These are phyloP conservation scores for Coccomyxa subellipsoidea DNA, from an alignment of 163 green algal genomes.

Conservation along the genomic window DNA sequence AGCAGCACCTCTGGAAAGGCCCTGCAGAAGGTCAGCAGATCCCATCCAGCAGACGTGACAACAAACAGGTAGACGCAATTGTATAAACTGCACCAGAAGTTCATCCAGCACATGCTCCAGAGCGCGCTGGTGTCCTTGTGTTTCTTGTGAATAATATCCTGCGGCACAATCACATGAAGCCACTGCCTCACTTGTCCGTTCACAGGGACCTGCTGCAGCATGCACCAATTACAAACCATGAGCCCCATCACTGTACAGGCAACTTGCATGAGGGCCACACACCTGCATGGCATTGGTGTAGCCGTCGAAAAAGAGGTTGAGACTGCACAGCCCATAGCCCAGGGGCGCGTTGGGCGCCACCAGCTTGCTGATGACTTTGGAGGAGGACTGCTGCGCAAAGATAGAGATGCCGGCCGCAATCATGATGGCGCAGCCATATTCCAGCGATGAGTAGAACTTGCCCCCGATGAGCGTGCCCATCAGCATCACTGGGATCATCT, in stretches of 20 bases:
- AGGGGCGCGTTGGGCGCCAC: constrained; percentile 79
- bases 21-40: constrained; percentile 66
- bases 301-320: constrained; percentile 88
- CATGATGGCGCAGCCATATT: constrained; percentile 87
- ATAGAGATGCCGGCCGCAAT: constrained; percentile 76
- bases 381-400: constrained; percentile 69
- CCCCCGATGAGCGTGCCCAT: constrained; percentile 85
- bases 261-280: background rate
- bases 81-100: constrained; percentile 89
- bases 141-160: constrained; percentile 81
- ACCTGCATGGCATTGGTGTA: constrained; percentile 87
- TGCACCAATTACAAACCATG: too few relatives aligned
- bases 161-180: background rate
- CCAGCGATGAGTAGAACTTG: constrained; percentile 74
- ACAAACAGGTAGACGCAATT: constrained; percentile 78
- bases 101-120: constrained; percentile 99
- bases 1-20: constrained; percentile 54
- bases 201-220: too few relatives aligned
- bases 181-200: too few relatives aligned
- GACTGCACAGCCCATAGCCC: constrained; percentile 86
- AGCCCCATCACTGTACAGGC: too few relatives aligned
- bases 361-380: constrained; percentile 68
- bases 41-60: constrained; percentile 39
- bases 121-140: constrained; percentile 68
- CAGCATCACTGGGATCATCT: constrained; percentile 99